Conservation (phyloP, 768 basidiomycete genomes). For the Crepidotus variabilis region DNA sequence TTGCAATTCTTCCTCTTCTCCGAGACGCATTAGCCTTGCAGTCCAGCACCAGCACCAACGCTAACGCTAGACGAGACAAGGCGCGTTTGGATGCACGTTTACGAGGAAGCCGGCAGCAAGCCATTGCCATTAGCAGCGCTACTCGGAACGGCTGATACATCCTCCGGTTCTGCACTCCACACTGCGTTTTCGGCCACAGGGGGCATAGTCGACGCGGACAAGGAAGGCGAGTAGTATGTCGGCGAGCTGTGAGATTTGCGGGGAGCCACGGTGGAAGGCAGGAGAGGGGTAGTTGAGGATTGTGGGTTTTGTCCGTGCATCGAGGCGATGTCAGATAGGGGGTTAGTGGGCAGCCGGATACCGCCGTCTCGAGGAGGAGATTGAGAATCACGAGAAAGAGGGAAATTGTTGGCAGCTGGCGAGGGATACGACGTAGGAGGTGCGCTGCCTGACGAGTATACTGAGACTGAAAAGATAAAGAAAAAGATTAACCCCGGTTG, state of each 20-base stretch:
- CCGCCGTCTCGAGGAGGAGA: slow-evolving; percentile 44
- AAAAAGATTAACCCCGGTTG: slow-evolving; percentile 9
- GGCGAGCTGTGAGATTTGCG: slow-evolving; percentile 23
- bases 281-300: slow-evolving; percentile 12
- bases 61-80: no score
- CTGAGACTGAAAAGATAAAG: slow-evolving; percentile 32
- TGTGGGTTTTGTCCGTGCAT: slow-evolving; percentile 19
- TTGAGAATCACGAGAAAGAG: slow-evolving; percentile 54
- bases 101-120: neutral
- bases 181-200: slow-evolving; percentile 1
- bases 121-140: slow-evolving; percentile 4
- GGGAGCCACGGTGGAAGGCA: slow-evolving; percentile 13
- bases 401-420: slow-evolving; percentile 54
- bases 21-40: no score
- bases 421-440: slow-evolving; percentile 67
- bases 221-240: slow-evolving; percentile 18
- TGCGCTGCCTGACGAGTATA: slow-evolving; percentile 58
- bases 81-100: no score
- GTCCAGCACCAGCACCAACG: no score
- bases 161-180: slow-evolving; percentile 7
- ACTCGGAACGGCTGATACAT: slow-evolving; percentile 12
- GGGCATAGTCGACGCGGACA: slow-evolving; percentile 11
- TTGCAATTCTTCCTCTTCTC: no score
- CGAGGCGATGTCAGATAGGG: slow-evolving; percentile 66
- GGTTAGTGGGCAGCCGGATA: slow-evolving; percentile 73